Percentiles rank a stretch among this genome's conserved stretches.
Conservation (phyloP, 306 rosid species). For the Acacia melanoxylon region DNA sequence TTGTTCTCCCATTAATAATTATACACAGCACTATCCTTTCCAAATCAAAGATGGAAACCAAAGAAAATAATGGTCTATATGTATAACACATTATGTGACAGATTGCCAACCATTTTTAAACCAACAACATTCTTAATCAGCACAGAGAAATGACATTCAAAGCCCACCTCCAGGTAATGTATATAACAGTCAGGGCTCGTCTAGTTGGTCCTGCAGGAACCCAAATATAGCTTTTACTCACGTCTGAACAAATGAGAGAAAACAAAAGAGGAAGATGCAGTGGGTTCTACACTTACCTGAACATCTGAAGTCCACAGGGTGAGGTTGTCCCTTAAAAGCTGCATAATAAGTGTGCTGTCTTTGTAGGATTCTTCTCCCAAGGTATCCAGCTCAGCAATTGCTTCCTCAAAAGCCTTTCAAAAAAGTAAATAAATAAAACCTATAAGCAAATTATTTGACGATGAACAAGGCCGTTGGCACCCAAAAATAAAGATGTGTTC, state of each 20-base stretch:
- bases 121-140: conserved; percentile 44
- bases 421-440: conserved; percentile 3
- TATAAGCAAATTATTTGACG: conserved; percentile 22
- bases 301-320: conserved; percentile 89
- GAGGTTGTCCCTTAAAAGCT: conserved; percentile 80
- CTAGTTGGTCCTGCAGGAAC: conserved; percentile 78
- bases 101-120: conserved; percentile 39
- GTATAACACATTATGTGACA: conserved; percentile 38
- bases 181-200: conserved; percentile 68
- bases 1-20: conserved; percentile 37
- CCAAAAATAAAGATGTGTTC: background rate
- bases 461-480: background rate
- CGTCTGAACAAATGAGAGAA: background rate
- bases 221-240: background rate
- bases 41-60: conserved; percentile 39
- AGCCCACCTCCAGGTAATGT: conserved; percentile 71
- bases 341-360: conserved; percentile 92
- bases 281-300: conserved; percentile 46
- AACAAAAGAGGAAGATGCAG: background rate
- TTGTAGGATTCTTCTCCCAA: conserved; percentile 88
- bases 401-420: conserved; percentile 76
- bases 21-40: conserved; percentile 37
- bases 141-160: conserved; percentile 58
- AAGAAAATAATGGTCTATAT: conserved; percentile 35
- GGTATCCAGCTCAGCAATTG: conserved; percentile 86